phyloP scores from a whole-genome alignment of 176 grass and related monocot species.

The Tillandsia fasciculata region DNA sequence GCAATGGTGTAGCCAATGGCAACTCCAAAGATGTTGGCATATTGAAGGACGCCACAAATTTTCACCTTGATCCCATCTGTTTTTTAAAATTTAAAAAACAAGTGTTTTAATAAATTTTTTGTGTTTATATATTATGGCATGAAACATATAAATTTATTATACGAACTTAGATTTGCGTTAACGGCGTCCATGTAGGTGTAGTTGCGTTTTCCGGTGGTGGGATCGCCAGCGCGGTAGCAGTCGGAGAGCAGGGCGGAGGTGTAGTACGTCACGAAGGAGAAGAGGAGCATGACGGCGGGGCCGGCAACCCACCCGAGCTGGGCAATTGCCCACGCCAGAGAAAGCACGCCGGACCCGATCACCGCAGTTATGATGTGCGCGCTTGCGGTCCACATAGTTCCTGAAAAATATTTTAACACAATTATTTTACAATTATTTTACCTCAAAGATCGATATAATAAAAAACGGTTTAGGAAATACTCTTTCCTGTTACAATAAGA shows the following conservation, averaged over 20 bases:
- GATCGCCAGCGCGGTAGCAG: conserved; percentile 80
- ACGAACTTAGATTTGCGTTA: conserved; percentile 62
- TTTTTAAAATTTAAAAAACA: conserved; percentile 7
- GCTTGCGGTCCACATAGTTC: conserved; percentile 83
- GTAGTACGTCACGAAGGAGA: conserved; percentile 86
- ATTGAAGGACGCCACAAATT: conserved; percentile 82
- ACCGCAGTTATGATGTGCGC: conserved; percentile 93
- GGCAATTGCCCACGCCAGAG: conserved; percentile 83
- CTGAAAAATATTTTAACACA: conserved; percentile 12
- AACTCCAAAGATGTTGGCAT: conserved; percentile 90
- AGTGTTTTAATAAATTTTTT: not conserved
- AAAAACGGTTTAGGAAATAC: too few species aligned
- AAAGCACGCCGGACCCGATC: conserved; percentile 84
- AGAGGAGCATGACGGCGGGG: conserved; percentile 70
- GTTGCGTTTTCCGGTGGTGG: conserved; percentile 56
- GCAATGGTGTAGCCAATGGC: conserved; percentile 99
- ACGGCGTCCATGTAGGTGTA: conserved; percentile 98
- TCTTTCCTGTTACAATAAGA: too few species aligned
- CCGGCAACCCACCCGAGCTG: conserved; percentile 88
- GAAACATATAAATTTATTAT: not conserved
- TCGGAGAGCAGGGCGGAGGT: conserved; percentile 71
- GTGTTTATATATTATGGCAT: not conserved
- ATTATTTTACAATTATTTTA: not conserved
- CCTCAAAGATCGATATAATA: not conserved
- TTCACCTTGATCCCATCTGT: conserved; percentile 87